A percentile compares a stretch with the other conserved stretches of the same genome.
phyloP scores from a whole-genome alignment of 352 stramenopile genomes.

The Globisporangium lucens region DNA sequence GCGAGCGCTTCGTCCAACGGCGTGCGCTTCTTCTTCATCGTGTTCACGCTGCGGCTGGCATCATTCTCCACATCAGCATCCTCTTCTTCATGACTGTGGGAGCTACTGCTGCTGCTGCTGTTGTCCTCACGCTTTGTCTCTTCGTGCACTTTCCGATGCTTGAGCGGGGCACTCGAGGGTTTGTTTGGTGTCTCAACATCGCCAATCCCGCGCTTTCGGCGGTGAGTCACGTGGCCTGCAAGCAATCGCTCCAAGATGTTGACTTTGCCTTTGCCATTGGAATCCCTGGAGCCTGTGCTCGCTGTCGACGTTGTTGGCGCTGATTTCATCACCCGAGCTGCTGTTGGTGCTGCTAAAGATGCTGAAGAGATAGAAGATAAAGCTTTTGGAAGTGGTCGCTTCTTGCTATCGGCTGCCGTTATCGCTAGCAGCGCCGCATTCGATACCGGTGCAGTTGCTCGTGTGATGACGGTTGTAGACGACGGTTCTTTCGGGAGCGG shows the following conservation, averaged over 20 bases:
- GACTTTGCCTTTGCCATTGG: not conserved
- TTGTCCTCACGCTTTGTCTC: constrained; percentile 6
- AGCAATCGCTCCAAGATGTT: constrained; percentile 3
- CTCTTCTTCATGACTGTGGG: not conserved
- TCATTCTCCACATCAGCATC: not conserved
- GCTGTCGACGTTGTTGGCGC: not conserved
- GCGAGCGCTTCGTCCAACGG: constrained; percentile 16
- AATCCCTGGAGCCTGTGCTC: not conserved
- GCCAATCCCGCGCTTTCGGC: constrained; percentile 13
- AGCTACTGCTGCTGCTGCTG: constrained; percentile 3
- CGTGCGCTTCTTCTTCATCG: constrained; percentile 1
- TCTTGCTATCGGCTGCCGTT: not conserved
- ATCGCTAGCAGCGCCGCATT: not conserved
- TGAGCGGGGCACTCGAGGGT: constrained; percentile 7
- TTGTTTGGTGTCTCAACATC: constrained; percentile 20
- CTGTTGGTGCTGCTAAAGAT: not conserved
- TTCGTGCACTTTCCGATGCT: constrained; percentile 16
- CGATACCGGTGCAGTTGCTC: not conserved
- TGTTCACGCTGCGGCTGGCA: not conserved
- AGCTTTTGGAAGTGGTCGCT: not conserved
- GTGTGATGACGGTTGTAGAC: not conserved
- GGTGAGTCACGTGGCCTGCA: constrained; percentile 4
- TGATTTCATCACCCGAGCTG: not conserved
- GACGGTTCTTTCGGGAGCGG: constrained; percentile 1
- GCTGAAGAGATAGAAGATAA: not conserved